Conservation (phyloP, 2,329 filamentous ascomycete genomes). For the Arthrobotrys pseudoclavata region DNA sequence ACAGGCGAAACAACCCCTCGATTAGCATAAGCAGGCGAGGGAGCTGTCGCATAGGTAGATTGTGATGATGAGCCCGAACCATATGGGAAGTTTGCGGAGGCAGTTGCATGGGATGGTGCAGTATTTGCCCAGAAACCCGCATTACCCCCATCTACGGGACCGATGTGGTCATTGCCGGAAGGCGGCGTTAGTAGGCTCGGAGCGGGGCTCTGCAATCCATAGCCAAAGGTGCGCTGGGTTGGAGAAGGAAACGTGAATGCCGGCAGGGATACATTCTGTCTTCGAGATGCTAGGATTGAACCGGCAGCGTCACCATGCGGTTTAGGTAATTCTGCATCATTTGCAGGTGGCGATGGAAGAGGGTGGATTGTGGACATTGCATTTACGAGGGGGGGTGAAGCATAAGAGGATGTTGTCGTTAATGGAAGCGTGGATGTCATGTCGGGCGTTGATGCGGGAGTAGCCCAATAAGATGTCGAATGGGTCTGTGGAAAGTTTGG, state of each 20-base stretch:
- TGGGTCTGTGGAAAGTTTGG: constrained; percentile 34
- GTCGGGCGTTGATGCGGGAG: constrained; percentile 21
- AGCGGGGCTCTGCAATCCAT: constrained; percentile 52
- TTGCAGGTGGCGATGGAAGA: constrained; percentile 52
- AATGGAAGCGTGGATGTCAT: constrained; percentile 55
- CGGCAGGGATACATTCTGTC: constrained; percentile 56
- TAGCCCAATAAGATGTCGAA: constrained; percentile 46
- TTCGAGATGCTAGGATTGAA: constrained; percentile 49
- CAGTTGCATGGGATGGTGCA: constrained; percentile 32
- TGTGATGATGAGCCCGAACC: constrained; percentile 42
- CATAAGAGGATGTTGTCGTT: constrained; percentile 36
- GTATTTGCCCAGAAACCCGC: constrained; percentile 53
- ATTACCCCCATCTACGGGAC: constrained; percentile 44
- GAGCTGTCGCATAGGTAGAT: constrained; percentile 39
- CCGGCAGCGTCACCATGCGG: constrained; percentile 12
- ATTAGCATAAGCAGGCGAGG: constrained; percentile 25
- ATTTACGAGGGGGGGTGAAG: constrained; percentile 45
- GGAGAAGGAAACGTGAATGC: constrained; percentile 57
- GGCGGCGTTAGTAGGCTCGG: constrained; percentile 51
- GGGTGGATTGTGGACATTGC: constrained; percentile 50
- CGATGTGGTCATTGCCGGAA: constrained; percentile 50
- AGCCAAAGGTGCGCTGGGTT: constrained; percentile 49
- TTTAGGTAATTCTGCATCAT: constrained; percentile 57
- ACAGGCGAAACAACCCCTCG: constrained; percentile 47
- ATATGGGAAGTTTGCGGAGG: constrained; percentile 40